Evolutionary conservation across 2,329 filamentous ascomycete species (phyloP).

Genomic region (Colletotrichum tropicale): DNA sequence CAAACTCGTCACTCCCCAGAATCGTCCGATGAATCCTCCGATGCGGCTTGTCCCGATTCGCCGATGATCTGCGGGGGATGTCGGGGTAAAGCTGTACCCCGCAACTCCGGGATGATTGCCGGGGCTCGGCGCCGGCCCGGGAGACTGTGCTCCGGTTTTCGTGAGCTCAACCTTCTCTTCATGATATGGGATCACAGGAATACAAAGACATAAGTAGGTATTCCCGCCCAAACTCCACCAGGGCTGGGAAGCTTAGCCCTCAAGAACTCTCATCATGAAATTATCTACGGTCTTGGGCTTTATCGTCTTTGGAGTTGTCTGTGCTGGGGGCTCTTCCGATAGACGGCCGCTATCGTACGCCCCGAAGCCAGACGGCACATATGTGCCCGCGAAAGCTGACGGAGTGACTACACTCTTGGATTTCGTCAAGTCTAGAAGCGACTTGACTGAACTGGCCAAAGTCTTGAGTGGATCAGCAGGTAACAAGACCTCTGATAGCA

Average conservation of each 20-base stretch:
- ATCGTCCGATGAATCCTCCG: background rate
- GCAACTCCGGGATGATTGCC: background rate
- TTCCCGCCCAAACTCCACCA: accelerated
- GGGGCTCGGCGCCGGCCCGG: background rate
- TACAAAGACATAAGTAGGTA: background rate
- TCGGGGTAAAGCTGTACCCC: background rate
- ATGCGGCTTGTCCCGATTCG: background rate
- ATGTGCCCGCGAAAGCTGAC: background rate
- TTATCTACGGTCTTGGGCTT: background rate
- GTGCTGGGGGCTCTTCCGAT: background rate
- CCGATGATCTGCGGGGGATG: background rate
- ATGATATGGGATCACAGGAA: background rate
- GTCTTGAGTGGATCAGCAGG: background rate
- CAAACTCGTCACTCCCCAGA: background rate
- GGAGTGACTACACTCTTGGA: background rate
- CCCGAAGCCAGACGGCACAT: background rate
- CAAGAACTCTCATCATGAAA: background rate
- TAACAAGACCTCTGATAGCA: background rate
- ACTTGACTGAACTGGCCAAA: background rate
- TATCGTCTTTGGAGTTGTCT: background rate
- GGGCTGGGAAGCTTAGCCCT: background rate
- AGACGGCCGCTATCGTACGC: background rate
- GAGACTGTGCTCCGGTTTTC: background rate
- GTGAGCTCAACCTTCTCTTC: accelerated
- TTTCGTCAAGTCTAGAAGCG: background rate